Conservation (phyloP, 768 basidiomycete species). For the Agaricus subrufescens region DNA sequence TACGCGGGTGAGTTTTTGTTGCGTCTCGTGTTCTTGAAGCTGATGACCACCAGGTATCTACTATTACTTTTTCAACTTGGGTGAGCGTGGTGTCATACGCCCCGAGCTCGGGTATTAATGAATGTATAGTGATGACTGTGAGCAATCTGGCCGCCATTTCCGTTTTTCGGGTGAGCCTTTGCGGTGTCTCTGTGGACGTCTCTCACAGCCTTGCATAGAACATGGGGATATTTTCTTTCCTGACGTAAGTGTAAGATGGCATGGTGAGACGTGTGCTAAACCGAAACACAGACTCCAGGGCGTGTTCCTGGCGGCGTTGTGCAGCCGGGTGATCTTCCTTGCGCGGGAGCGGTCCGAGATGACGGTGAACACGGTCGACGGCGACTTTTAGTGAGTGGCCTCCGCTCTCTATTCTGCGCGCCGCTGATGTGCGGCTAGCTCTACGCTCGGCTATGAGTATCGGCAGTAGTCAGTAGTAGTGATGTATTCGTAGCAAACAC, state of each 20-base stretch:
- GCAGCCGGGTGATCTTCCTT: slow-evolving; percentile 1
- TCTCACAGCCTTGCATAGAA: not conserved
- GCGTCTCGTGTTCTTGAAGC: not conserved
- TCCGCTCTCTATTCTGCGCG: no score
- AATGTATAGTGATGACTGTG: not conserved
- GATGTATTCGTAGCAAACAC: no score
- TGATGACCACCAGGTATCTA: not conserved
- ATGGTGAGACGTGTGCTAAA: not conserved
- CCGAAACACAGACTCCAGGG: not conserved
- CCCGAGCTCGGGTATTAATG: no score
- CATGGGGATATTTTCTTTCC: not conserved
- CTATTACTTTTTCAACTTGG: not conserved
- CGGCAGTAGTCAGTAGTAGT: no score
- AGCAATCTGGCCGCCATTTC: not conserved
- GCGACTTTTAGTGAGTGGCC: no score
- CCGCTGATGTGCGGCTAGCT: no score
- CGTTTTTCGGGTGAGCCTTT: not conserved
- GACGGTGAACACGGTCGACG: no score
- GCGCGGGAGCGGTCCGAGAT: not conserved
- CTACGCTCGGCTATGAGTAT: no score
- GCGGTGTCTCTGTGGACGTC: no score
- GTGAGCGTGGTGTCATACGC: not conserved
- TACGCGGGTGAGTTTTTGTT: not conserved
- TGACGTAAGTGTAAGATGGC: not conserved
- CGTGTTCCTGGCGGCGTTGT: not conserved